Conservation (phyloP, 2,329 filamentous ascomycete species). For the Calonectria pteridis region DNA sequence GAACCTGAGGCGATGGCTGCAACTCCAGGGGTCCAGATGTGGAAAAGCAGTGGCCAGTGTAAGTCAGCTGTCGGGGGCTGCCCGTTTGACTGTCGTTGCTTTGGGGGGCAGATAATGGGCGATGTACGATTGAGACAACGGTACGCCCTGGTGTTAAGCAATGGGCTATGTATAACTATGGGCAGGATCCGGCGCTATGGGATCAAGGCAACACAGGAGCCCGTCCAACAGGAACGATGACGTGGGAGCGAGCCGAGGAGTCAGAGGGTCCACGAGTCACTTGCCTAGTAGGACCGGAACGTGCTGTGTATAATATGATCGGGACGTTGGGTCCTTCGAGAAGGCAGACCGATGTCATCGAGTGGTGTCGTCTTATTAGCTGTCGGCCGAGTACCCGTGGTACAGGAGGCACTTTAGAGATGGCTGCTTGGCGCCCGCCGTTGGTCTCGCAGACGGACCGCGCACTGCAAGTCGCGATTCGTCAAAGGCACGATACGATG, state of each 20-base stretch:
- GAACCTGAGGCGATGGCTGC: constrained; percentile 24
- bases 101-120: neutral
- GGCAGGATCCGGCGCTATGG: neutral
- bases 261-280: constrained; percentile 6
- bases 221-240: neutral
- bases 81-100: neutral
- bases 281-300: neutral
- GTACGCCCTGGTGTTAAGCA: neutral
- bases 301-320: constrained; percentile 13
- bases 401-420: neutral
- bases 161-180: neutral
- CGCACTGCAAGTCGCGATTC: neutral
- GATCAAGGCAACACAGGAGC: neutral
- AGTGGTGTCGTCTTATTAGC: constrained; percentile 14
- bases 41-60: constrained; percentile 24
- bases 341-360: neutral
- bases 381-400: neutral
- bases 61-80: constrained; percentile 29
- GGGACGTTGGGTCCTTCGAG: neutral
- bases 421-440: neutral
- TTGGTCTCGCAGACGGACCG: neutral
- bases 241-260: neutral
- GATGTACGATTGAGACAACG: neutral
- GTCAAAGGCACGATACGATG: neutral
- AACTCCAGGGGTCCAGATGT: constrained; percentile 12